Conservation (phyloP, 106 monocot genomes). For the Gastrodia elata region DNA sequence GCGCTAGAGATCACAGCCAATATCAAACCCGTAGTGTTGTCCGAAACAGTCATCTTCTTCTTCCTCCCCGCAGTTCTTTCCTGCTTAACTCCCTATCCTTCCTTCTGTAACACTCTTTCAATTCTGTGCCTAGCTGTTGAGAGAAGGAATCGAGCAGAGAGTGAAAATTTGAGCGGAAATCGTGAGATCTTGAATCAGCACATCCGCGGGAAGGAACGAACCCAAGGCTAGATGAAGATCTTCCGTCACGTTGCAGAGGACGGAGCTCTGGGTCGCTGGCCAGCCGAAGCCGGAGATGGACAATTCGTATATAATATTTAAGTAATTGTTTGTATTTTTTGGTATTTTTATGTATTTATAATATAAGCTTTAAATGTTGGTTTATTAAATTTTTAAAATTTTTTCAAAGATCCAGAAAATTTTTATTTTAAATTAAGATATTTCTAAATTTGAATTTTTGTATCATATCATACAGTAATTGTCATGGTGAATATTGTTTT, state of each 20-base stretch:
- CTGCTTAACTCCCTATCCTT: not conserved
- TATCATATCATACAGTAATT: too few relatives aligned
- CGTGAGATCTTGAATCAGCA: slow-evolving; percentile 1
- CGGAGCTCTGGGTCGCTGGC: not conserved
- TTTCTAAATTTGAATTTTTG: too few relatives aligned
- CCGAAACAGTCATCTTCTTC: slow-evolving; percentile 4
- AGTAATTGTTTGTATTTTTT: too few relatives aligned
- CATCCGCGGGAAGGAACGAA: not conserved
- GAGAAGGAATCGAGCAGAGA: not conserved
- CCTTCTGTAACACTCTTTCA: not conserved
- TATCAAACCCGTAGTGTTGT: slow-evolving; percentile 34
- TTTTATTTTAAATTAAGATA: too few relatives aligned
- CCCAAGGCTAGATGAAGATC: not conserved
- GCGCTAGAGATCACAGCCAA: slow-evolving; percentile 45
- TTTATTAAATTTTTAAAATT: too few relatives aligned
- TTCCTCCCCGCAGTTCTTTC: not conserved
- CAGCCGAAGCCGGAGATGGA: not conserved
- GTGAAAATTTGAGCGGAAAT: not conserved
- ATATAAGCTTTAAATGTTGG: too few relatives aligned
- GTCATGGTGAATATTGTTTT: too few relatives aligned
- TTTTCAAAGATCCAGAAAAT: too few relatives aligned
- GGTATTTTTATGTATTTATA: too few relatives aligned
- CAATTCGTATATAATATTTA: too few relatives aligned
- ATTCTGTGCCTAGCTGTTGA: not conserved
- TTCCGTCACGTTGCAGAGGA: too few relatives aligned